Conservation (phyloP, 2,329 filamentous ascomycete genomes). For the Phaeosphaeria sp. region DNA sequence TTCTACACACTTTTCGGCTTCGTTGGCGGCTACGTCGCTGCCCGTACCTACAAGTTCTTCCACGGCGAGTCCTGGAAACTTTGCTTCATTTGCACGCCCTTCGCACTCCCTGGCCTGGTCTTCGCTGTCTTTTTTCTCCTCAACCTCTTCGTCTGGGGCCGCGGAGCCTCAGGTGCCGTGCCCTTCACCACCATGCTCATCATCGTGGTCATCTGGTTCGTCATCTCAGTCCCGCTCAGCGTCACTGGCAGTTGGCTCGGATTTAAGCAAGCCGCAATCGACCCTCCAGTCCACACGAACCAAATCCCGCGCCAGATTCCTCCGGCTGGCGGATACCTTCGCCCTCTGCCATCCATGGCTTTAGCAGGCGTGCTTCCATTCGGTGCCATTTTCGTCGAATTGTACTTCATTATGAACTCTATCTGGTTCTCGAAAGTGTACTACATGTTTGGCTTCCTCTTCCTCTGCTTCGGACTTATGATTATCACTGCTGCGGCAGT, state of each 20-base stretch:
- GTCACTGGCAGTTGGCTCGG: constrained; percentile 91
- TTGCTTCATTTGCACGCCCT: constrained; percentile 86
- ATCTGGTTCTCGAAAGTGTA: constrained; percentile 99
- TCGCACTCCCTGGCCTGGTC: constrained; percentile 84
- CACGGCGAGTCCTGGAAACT: constrained; percentile 93
- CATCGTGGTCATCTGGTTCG: constrained; percentile 92
- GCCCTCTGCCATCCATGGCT: constrained; percentile 86
- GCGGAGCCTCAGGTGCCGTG: constrained; percentile 89
- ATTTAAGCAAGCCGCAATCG: constrained; percentile 74
- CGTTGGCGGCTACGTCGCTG: constrained; percentile 87
- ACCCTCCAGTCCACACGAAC: constrained; percentile 89
- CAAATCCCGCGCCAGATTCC: constrained; percentile 98
- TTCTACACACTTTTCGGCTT: constrained; percentile 93
- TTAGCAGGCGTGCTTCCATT: constrained; percentile 93
- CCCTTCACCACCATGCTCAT: constrained; percentile 97
- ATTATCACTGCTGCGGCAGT: constrained; percentile 92
- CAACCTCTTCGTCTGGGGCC: constrained; percentile 95
- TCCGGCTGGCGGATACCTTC: constrained; percentile 80
- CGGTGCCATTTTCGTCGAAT: constrained; percentile 94
- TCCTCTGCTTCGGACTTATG: constrained; percentile 97
- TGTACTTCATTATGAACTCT: constrained; percentile 99
- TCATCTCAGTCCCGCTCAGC: constrained; percentile 92
- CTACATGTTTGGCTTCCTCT: constrained; percentile 99
- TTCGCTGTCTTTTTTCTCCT: constrained; percentile 91
- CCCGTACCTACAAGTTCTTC: constrained; percentile 93